Percentiles rank a stretch among this genome's conserved stretches.
phyloP scores from a whole-genome alignment of 495 filamentous ascomycete species.

The Stereocaulon alpinum region DNA sequence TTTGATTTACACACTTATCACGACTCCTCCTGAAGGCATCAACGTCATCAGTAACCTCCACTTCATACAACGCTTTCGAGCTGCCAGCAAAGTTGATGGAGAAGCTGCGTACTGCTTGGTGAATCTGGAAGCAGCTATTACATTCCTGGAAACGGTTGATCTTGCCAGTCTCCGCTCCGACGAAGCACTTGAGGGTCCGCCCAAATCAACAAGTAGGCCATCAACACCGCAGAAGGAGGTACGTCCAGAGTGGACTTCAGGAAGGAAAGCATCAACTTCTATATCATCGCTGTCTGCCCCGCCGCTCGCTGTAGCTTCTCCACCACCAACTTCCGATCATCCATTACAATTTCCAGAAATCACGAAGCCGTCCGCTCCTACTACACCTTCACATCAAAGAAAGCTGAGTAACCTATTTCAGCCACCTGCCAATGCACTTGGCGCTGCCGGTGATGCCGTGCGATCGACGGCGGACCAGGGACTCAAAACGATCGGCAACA shows the following conservation, averaged over 20 bases:
- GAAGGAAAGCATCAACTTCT: constrained; percentile 32
- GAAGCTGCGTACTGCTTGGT: constrained; percentile 95
- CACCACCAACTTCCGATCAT: constrained; percentile 7
- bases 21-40: constrained; percentile 74
- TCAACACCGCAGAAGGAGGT: constrained; percentile 44
- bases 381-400: constrained; percentile 43
- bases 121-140: constrained; percentile 89
- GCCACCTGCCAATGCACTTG: constrained; percentile 65
- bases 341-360: constrained; percentile 29
- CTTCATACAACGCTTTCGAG: constrained; percentile 90
- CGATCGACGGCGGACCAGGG: constrained; percentile 81
- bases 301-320: constrained; percentile 4
- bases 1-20: constrained; percentile 89
- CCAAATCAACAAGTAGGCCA: constrained; percentile 42
- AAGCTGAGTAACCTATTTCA: constrained; percentile 77
- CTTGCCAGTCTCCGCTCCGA: constrained; percentile 84
- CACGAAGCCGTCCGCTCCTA: constrained; percentile 30
- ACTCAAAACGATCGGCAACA: constrained; percentile 72
- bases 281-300: not conserved
- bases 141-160: constrained; percentile 96
- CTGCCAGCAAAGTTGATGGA: constrained; percentile 74
- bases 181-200: constrained; percentile 53
- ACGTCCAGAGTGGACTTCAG: constrained; percentile 34
- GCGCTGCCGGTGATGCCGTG: constrained; percentile 72
- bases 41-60: constrained; percentile 85